Base-by-base conservation (phyloP, 495 filamentous ascomycete genomes). In the Penicillium steckii region DNA sequence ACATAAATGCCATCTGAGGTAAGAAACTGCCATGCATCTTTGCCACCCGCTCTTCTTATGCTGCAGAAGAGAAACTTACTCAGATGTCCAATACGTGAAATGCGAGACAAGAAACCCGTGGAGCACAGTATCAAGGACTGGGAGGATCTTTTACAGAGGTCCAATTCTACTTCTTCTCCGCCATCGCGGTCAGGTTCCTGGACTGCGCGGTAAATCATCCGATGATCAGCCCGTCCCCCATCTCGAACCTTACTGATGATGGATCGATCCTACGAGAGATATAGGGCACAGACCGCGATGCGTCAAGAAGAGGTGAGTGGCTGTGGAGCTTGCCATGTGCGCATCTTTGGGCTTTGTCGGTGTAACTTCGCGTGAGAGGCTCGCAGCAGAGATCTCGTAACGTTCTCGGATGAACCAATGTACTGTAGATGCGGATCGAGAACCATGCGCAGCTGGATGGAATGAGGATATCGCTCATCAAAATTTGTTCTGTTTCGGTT, bases 151-250 rank as follows among this genome's bases (percentile, higher is more conserved):
- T n/a, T n/a, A n/a, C n/a, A n/a, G 10, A 37, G 10, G n/a, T 17
- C 29, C 10, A n/a, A 9, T 32, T 1, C 10, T 13, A 32, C 29
- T 32, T n/a, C 29, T n/a, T 12, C 18, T 37, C 2, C 13, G 8
- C 33, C 33, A 15, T 37, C 10, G n/a, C 8, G 33, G 33, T 13
- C 23, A 27, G 38, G 50, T 55, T 42, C 55, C 55, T 56, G 46
- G 53, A 45, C 46, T 55, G 62, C 50, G 59, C 48, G 59, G 59
- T 53, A 51, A 53, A 62, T 60, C 50, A 45, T 60, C 32, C 22
- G 17, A 10, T 17, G 42, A 56, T 53, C 52, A 32, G 18, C 50
- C 41, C 47, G 50, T 48, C 21, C 32, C 37, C n/a, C n/a, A 37
- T 13, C 43, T 30, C 26, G 25, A 52, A 56, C 59, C 59, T 55